Conservation (phyloP, 176 grass and related monocot genomes). For the Calamus simplicifolius region DNA sequence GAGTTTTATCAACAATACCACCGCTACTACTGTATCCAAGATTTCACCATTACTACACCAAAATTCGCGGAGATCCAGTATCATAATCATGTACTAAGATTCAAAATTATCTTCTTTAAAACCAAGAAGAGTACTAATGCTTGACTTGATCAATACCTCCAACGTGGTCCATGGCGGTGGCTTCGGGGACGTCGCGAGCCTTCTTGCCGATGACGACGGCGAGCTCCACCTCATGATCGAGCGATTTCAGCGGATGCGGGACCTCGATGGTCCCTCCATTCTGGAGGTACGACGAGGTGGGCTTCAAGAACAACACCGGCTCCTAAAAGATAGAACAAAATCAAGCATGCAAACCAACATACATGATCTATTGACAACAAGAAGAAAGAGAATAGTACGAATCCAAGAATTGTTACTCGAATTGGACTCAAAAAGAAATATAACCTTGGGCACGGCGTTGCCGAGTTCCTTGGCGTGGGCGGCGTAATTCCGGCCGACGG, state of each 20-base stretch:
- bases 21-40: no score
- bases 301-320: conserved; percentile 90
- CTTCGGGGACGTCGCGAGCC: conserved; percentile 55
- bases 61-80: no score
- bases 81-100: no score
- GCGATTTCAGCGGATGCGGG: conserved; percentile 68
- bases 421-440: not conserved
- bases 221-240: conserved; percentile 95
- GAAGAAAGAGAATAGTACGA: not conserved
- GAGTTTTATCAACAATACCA: no score
- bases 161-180: conserved; percentile 73
- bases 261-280: conserved; percentile 65
- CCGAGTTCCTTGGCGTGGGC: conserved; percentile 86
- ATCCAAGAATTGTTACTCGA: not conserved
- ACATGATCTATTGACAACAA: not conserved
- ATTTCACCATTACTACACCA: no score
- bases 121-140: no score
- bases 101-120: no score
- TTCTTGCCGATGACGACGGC: conserved; percentile 73
- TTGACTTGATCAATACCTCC: conserved; percentile 44
- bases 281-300: conserved; percentile 85
- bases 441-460: conserved; percentile 85
- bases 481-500: conserved; percentile 67
- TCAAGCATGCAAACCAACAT: not conserved
- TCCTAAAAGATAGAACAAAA: conserved; percentile 30